A percentile compares a stretch with the other conserved stretches of the same genome.
phyloP scores from a whole-genome alignment of 2,329 filamentous ascomycete species.

The Aspergillus ochraceoroseus region DNA sequence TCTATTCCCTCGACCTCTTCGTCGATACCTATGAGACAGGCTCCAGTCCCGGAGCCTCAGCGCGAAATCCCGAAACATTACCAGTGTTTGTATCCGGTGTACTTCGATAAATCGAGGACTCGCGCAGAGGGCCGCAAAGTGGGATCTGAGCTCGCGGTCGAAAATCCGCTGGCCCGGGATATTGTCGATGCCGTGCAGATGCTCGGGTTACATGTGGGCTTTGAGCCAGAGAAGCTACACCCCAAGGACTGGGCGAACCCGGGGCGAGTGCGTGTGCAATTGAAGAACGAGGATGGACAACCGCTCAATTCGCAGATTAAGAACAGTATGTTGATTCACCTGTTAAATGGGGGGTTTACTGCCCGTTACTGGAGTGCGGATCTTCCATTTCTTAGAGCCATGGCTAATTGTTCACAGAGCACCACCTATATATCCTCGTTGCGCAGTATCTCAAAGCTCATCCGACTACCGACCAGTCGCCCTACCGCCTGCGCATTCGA shows the following conservation, averaged over 20 bases:
- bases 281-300: slow-evolving; percentile 55
- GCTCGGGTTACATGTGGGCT: slow-evolving; percentile 59
- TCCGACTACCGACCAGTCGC: slow-evolving; percentile 68
- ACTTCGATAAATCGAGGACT: slow-evolving; percentile 69
- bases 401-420: slow-evolving; percentile 48
- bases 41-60: slow-evolving; percentile 43
- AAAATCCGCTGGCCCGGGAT: slow-evolving; percentile 80
- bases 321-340: slow-evolving; percentile 52
- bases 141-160: slow-evolving; percentile 63
- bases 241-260: slow-evolving; percentile 98
- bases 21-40: slow-evolving; percentile 29
- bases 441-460: slow-evolving; percentile 69
- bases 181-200: slow-evolving; percentile 79
- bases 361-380: too few species aligned
- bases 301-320: slow-evolving; percentile 52
- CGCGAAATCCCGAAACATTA: slow-evolving; percentile 64
- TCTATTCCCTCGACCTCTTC: slow-evolving; percentile 27
- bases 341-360: too few species aligned
- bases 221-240: slow-evolving; percentile 88
- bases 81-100: slow-evolving; percentile 89
- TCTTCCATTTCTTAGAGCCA: too few species aligned
- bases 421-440: slow-evolving; percentile 80
- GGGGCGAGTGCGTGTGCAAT: slow-evolving; percentile 73
- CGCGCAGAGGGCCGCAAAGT: slow-evolving; percentile 80
- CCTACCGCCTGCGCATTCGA: slow-evolving; percentile 66